A percentile compares a stretch with the other conserved stretches of the same genome.
These are phyloP conservation scores for Pisolithus marmoratus DNA, from an alignment of 768 basidiomycete genomes.

Conservation along the genomic window DNA sequence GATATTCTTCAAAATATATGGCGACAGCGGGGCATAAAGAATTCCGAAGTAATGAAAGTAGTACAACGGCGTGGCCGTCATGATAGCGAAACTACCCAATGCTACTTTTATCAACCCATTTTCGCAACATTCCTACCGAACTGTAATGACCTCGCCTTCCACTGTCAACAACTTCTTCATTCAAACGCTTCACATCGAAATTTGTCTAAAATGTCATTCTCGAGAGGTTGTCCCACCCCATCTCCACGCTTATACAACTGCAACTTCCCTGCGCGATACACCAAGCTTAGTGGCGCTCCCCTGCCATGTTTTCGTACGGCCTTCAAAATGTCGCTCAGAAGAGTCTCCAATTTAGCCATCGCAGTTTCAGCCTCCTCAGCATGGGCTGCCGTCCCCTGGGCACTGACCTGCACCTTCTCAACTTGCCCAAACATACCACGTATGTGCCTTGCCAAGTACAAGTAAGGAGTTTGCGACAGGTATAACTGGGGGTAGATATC, in stretches of 20 bases:
- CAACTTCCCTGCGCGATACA: constrained; percentile 39
- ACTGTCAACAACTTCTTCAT: too few species aligned
- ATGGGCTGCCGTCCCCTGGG: constrained; percentile 18
- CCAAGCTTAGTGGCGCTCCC: constrained; percentile 48
- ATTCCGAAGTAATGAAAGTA: too few species aligned
- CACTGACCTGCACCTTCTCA: constrained; percentile 39
- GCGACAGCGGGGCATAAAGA: too few species aligned
- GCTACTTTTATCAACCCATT: too few species aligned
- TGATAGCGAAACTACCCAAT: too few species aligned
- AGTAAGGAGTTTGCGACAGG: constrained; percentile 60
- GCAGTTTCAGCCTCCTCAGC: constrained; percentile 16
- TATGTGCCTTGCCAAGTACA: constrained; percentile 54
- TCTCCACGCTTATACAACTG: constrained; percentile 44
- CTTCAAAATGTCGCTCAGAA: constrained; percentile 36
- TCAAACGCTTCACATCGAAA: constrained; percentile 4
- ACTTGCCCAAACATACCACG: constrained; percentile 48
- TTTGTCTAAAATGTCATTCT: constrained; percentile 17
- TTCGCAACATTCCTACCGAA: too few species aligned
- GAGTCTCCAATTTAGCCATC: constrained; percentile 20
- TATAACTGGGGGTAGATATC: constrained; percentile 62
- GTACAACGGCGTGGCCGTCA: too few species aligned
- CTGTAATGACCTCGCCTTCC: too few species aligned
- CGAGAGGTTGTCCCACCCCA: constrained; percentile 15
- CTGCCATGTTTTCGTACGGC: constrained; percentile 48
- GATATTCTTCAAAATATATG: too few species aligned